phyloP scores from a whole-genome alignment of 441 rosid genomes.

The Croton laevigatus region DNA sequence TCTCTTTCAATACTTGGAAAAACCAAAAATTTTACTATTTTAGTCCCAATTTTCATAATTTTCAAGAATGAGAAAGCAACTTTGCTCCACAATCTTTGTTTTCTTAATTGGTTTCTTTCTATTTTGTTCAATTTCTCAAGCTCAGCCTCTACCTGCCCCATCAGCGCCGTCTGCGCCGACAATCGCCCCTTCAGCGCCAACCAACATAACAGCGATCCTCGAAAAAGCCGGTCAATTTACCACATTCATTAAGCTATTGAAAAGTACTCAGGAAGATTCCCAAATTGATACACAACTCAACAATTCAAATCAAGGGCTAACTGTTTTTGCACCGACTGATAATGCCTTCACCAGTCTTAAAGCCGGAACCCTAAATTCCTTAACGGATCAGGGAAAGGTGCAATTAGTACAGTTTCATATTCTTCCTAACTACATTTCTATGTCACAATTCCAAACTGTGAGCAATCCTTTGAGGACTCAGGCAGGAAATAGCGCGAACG shows the following conservation, averaged over 20 bases:
- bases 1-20: constrained; percentile 1
- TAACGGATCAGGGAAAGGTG: constrained; percentile 67
- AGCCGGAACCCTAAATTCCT: constrained; percentile 64
- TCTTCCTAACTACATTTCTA: constrained; percentile 55
- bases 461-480: constrained; percentile 90
- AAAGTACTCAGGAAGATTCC: constrained; percentile 55
- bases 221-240: constrained; percentile 87
- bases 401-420: constrained; percentile 81
- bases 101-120: constrained; percentile 28
- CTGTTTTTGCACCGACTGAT: constrained; percentile 76
- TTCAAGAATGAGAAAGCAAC: constrained; percentile 33
- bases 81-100: constrained; percentile 19
- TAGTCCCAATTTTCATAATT: background rate
- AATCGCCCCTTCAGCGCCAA: constrained; percentile 45
- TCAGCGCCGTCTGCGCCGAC: constrained; percentile 33
- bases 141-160: constrained; percentile 37
- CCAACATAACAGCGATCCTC: constrained; percentile 68
- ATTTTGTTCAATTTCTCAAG: constrained; percentile 21
- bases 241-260: constrained; percentile 55
- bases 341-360: constrained; percentile 64
- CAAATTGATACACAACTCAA: constrained; percentile 77
- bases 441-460: constrained; percentile 71
- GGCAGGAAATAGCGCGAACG: constrained; percentile 58
- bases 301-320: constrained; percentile 71
- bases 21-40: background rate